These are phyloP conservation scores for Cicer cuneatum DNA, from an alignment of 306 rosid genomes.

Conservation along the genomic window DNA sequence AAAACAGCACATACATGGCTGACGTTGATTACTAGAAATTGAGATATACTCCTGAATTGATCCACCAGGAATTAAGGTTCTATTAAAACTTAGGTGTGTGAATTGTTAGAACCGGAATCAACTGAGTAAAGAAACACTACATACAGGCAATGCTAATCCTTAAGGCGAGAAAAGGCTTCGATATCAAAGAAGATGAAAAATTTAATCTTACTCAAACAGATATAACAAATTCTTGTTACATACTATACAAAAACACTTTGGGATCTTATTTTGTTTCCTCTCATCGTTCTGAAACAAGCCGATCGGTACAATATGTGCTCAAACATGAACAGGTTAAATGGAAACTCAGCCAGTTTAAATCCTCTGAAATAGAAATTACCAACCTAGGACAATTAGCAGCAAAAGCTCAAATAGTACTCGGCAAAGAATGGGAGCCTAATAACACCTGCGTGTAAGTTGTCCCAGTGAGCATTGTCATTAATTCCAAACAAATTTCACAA, in stretches of 20 bases:
- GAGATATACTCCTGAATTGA: neutral
- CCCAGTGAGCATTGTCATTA: conserved; percentile 27
- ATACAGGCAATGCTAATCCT: neutral
- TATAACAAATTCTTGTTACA: conserved; percentile 21
- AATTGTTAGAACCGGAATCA: neutral
- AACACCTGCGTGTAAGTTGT: conserved; percentile 28
- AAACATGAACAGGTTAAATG: conserved; percentile 22
- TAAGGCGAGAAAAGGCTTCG: neutral
- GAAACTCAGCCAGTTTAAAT: conserved; percentile 1
- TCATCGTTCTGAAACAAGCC: conserved; percentile 10
- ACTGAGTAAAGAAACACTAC: neutral
- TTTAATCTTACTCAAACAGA: conserved; percentile 24
- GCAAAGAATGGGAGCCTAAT: conserved; percentile 28
- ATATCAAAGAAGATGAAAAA: neutral
- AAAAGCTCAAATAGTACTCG: neutral
- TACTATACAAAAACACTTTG: conserved; percentile 5
- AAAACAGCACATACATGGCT: neutral
- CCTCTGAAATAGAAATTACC: conserved; percentile 20
- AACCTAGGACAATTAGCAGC: conserved; percentile 24
- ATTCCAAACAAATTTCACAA: conserved; percentile 17
- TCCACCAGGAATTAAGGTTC: neutral
- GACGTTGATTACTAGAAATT: neutral
- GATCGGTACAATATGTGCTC: conserved; percentile 5
- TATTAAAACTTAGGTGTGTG: neutral
- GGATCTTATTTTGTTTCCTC: conserved; percentile 20